Evolutionary conservation across 176 grass and related monocot genomes (phyloP), one percentile per base, ranked within the genome.

Genomic region (Eremochloa ophiuroides): DNA sequence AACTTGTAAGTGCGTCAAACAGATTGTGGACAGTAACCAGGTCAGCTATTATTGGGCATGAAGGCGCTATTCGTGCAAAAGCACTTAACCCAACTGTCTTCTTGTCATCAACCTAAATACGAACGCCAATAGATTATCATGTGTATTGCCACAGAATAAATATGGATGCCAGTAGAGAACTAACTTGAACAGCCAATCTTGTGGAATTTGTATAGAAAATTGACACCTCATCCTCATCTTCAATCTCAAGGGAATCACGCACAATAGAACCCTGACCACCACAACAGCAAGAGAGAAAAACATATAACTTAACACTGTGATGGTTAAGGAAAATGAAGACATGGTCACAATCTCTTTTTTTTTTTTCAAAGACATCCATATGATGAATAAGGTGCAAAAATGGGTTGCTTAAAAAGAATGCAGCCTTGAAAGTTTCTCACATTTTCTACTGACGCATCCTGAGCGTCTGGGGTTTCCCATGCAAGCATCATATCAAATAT

Each of bases 401-500:
- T 20, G 14, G 35, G 15, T 69, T 73, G 17, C 39, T 27, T 34
- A 18, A 74, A 84, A 76, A 7, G 66, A 80, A 37, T 87, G 29
- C n/a, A 77, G 48, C 34, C 68, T 46, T 80, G 26, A 83, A 46
- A 12, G 59, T 4, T 51, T 85, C 89, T 94, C 41, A 98, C 95
- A 88, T 91, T 91, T 43, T 73, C 25, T 56, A 87, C 23, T 30
- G 71, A 76, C 83, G 71, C 87, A 77, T 73, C 89, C 61, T 91
- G 56, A 37, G 43, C 14, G 51, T 74, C 84, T 80, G 84, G 88
- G 10, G 64, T 65, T 85, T 98, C 92, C 95, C 88, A 98, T 35
- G 95, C 90, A 84, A 98, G 74, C 95, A 98, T 98, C 95, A 98
- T 93, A 77, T 98, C 88, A 47, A 85, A 98, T 71, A 89, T 94